Percentiles rank a stretch among this genome's conserved stretches.
These are phyloP conservation scores for Annulohypoxylon maeteangense DNA, from an alignment of 495 filamentous ascomycete genomes.

Conservation along the genomic window DNA sequence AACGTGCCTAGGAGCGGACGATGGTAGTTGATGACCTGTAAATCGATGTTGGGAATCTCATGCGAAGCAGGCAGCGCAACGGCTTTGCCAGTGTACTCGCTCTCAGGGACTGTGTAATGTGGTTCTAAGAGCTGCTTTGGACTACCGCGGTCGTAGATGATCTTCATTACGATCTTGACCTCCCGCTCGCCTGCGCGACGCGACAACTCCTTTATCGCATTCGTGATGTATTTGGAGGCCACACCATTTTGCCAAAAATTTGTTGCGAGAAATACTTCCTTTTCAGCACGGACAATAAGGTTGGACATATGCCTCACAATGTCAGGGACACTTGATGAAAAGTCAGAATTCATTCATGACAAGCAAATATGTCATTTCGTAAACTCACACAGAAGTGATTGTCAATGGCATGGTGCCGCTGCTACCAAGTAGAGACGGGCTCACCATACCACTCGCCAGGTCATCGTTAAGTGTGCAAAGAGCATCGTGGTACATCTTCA, in stretches of 20 bases:
- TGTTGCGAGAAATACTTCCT: conserved; percentile 76
- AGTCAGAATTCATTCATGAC: conserved; percentile 6
- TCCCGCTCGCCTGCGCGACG: conserved; percentile 68
- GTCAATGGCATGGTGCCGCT: conserved; percentile 73
- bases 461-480: conserved; percentile 69
- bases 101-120: conserved; percentile 67
- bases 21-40: conserved; percentile 81
- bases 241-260: conserved; percentile 79
- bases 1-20: conserved; percentile 78
- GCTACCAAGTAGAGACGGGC: conserved; percentile 76
- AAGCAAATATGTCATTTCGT: not conserved
- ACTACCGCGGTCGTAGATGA: conserved; percentile 79
- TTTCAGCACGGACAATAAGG: conserved; percentile 75
- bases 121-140: conserved; percentile 71
- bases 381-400: conserved; percentile 68
- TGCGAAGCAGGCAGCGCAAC: conserved; percentile 68
- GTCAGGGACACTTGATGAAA: conserved; percentile 64
- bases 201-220: conserved; percentile 76
- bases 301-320: conserved; percentile 79
- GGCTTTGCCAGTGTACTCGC: conserved; percentile 65
- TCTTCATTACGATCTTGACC: conserved; percentile 71
- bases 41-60: conserved; percentile 75
- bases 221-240: conserved; percentile 71
- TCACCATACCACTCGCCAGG: conserved; percentile 67
- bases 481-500: conserved; percentile 72